Base-by-base conservation (phyloP, 2,329 filamentous ascomycete genomes). In the Cadophora luteo-olivacea region DNA sequence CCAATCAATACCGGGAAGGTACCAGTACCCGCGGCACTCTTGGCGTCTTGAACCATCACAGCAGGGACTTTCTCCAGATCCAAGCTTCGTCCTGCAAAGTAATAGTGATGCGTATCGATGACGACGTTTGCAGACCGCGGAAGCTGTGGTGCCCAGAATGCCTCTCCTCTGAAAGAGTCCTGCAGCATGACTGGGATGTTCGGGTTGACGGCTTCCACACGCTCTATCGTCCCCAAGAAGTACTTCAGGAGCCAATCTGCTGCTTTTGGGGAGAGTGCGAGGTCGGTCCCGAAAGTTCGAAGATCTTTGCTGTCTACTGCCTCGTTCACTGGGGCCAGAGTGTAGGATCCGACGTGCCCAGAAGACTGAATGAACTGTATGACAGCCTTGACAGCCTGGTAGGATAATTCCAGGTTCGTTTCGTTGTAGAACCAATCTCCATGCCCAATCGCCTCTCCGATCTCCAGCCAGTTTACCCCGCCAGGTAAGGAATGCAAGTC, bases 91-190 rank as follows among this genome's bases (percentile, higher is more conserved):
- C 45, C 45, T 2, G 22, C 22, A 22, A 62, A 33, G 29, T 36
- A 62, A 41, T 62, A 62, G 60, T n/a, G 9, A 38, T 62, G 45
- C 12, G 41, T 51, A 62, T 62, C 41, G 11, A 62, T 62, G 41
- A 62, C 45, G 1, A 51, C 25, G 7, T 62, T 48, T 32, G 60
- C 38, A 22, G 33, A 48, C 49, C 24, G 38, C 5, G 38, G 60
- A 11, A 62, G 41, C 12, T 62, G 41, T 6, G 45, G 41, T 32
- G 41, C 60, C 45, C 25, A 51, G 25, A 49, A 51, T 22, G 41
- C 41, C 22, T 51, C 41, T 8, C 45, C 60, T 29, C 60, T 25
- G 38, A 61, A 61, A 25, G 60, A 61, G 29, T 61, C 60, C 29
- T 61, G 60, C 22, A 61, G 19, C 38, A 45, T 61, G 29, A 61